These are phyloP conservation scores for Penicillium tannophilum DNA, from an alignment of 495 filamentous ascomycete genomes.

Conservation along the genomic window DNA sequence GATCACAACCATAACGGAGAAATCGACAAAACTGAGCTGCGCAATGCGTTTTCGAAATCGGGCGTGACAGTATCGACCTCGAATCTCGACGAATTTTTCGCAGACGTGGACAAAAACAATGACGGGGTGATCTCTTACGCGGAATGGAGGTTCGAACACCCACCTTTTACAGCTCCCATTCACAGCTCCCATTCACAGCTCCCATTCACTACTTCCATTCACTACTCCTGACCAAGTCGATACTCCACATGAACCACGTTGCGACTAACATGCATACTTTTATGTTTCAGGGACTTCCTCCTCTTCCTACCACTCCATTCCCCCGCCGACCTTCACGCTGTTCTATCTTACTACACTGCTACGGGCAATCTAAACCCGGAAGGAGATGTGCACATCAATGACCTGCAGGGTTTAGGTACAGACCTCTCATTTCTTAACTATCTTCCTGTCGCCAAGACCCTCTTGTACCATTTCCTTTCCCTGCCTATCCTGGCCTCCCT, in stretches of 20 bases:
- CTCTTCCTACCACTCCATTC: constrained; percentile 83
- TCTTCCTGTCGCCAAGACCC: constrained; percentile 38
- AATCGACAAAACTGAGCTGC: constrained; percentile 82
- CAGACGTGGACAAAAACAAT: constrained; percentile 83
- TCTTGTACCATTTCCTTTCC: constrained; percentile 47
- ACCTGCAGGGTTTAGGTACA: constrained; percentile 94
- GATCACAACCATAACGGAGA: constrained; percentile 86
- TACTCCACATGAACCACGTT: neutral
- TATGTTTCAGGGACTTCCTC: constrained; percentile 74
- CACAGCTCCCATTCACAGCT: neutral
- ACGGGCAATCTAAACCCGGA: constrained; percentile 89
- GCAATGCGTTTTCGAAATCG: constrained; percentile 71
- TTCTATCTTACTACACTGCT: constrained; percentile 89
- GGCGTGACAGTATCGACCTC: constrained; percentile 77
- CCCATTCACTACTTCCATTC: neutral
- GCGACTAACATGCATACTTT: constrained; percentile 14
- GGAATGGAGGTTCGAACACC: constrained; percentile 84
- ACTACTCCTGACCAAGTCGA: neutral
- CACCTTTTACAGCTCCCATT: neutral
- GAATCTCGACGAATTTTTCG: constrained; percentile 82
- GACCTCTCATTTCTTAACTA: constrained; percentile 68
- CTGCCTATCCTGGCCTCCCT: constrained; percentile 41
- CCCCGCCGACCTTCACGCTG: constrained; percentile 71
- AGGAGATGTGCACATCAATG: constrained; percentile 92
- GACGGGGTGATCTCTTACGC: constrained; percentile 88